Conservation (phyloP, 2,329 filamentous ascomycete species). For the Penicillium oxalicum region DNA sequence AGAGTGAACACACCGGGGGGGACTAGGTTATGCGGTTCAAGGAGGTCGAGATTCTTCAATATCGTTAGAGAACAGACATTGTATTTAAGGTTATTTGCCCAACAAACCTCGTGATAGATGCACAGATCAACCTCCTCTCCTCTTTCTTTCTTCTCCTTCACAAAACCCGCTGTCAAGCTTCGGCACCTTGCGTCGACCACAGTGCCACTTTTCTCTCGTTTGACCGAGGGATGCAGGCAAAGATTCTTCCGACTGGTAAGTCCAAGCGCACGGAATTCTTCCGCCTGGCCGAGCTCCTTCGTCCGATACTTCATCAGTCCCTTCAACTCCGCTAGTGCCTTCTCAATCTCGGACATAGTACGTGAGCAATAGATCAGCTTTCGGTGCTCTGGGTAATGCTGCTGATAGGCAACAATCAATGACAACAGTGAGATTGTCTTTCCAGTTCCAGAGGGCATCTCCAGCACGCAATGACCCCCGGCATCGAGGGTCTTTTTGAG, state of each 20-base stretch:
- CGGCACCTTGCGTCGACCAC: constrained; percentile 94
- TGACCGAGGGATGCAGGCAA: constrained; percentile 92
- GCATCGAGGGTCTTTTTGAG: constrained; percentile 85
- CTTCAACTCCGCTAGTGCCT: constrained; percentile 86
- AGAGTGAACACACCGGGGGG: constrained; percentile 95
- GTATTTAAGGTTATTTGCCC: background rate
- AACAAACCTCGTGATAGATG: constrained; percentile 80
- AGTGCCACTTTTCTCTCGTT: constrained; percentile 88
- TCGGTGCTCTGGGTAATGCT: constrained; percentile 83
- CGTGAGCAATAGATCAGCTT: constrained; percentile 99
- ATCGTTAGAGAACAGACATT: constrained; percentile 18
- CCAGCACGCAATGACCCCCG: constrained; percentile 89
- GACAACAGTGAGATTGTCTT: constrained; percentile 95
- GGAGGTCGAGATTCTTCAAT: constrained; percentile 74
- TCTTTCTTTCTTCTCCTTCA: constrained; percentile 93
- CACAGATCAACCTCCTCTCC: constrained; percentile 93
- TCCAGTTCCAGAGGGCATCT: constrained; percentile 98
- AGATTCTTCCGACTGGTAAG: constrained; percentile 95
- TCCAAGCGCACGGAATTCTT: constrained; percentile 89
- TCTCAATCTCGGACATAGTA: constrained; percentile 99
- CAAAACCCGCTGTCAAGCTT: constrained; percentile 91
- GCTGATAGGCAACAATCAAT: constrained; percentile 93
- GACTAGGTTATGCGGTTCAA: constrained; percentile 91
- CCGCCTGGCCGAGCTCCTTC: constrained; percentile 78
- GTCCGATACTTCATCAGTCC: constrained; percentile 91